Conservation (phyloP, 257 asterid genomes). For the Solanum chilense region DNA sequence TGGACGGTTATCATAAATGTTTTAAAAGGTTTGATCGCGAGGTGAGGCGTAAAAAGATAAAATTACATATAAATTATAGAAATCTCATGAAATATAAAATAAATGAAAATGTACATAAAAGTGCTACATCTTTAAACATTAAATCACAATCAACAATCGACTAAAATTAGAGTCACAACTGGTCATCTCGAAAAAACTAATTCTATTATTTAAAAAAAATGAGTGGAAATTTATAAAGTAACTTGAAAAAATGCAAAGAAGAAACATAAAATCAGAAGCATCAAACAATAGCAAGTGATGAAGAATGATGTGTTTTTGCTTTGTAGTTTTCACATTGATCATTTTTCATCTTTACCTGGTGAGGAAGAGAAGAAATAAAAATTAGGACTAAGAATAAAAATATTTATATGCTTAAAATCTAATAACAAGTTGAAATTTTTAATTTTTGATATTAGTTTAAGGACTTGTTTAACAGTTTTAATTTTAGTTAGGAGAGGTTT, state of each 20-base stretch:
- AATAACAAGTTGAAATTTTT: background rate
- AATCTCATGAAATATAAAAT: background rate
- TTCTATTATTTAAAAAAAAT: background rate
- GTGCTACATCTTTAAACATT: background rate
- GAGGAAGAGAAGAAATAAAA: background rate
- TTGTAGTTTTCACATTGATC: background rate
- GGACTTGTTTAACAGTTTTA: background rate
- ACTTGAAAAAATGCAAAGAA: background rate
- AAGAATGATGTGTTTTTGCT: background rate
- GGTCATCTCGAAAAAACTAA: background rate
- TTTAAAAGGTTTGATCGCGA: background rate
- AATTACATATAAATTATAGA: background rate
- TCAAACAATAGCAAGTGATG: background rate
- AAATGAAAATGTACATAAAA: background rate
- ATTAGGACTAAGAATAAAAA: background rate
- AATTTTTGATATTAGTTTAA: background rate
- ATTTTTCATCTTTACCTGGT: background rate
- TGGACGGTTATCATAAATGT: background rate
- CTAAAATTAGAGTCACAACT: background rate
- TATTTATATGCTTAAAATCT: background rate
- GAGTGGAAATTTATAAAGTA: background rate
- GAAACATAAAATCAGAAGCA: background rate
- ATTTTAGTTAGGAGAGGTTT: background rate
- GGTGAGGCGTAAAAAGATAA: background rate
- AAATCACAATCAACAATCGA: background rate